A percentile compares a stretch with the other conserved stretches of the same genome.
These are phyloP conservation scores for Acer negundo DNA, from an alignment of 345 rosid genomes.

Conservation along the genomic window DNA sequence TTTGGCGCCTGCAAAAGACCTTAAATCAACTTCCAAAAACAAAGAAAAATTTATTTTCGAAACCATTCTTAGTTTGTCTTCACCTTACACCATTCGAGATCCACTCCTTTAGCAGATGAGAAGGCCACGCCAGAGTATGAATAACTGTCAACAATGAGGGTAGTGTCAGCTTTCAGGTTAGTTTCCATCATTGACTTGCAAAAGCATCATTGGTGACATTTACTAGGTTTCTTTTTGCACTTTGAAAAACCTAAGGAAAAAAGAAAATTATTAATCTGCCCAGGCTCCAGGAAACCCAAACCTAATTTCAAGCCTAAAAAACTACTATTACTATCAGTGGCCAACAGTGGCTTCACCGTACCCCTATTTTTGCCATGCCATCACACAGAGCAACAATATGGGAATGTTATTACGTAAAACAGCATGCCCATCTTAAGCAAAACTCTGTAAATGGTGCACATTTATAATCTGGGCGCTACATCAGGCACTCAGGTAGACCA, in stretches of 20 bases:
- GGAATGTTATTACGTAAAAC: neutral
- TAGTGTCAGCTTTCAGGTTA: constrained; percentile 67
- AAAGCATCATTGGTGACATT: constrained; percentile 9
- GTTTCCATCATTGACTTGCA: constrained; percentile 83
- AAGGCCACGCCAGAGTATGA: constrained; percentile 94
- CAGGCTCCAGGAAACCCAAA: neutral
- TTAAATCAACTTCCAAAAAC: neutral
- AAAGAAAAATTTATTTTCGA: neutral
- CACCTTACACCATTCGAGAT: constrained; percentile 88
- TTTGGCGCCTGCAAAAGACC: constrained; percentile 63
- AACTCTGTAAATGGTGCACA: neutral
- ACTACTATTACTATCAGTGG: neutral
- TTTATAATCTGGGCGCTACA: neutral
- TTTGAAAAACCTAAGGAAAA: neutral
- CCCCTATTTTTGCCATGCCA: neutral
- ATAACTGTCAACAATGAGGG: constrained; percentile 84
- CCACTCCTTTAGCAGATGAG: constrained; percentile 90
- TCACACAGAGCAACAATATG: neutral
- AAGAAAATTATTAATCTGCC: neutral
- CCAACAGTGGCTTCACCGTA: neutral
- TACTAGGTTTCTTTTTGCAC: neutral
- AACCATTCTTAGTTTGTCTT: constrained; percentile 6
- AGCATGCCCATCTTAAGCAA: neutral
- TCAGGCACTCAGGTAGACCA: neutral
- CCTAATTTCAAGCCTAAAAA: constrained; percentile 6